Conservation (phyloP, 1,284 basidiomycete species). For the Tetrapyrgos nigripes region DNA sequence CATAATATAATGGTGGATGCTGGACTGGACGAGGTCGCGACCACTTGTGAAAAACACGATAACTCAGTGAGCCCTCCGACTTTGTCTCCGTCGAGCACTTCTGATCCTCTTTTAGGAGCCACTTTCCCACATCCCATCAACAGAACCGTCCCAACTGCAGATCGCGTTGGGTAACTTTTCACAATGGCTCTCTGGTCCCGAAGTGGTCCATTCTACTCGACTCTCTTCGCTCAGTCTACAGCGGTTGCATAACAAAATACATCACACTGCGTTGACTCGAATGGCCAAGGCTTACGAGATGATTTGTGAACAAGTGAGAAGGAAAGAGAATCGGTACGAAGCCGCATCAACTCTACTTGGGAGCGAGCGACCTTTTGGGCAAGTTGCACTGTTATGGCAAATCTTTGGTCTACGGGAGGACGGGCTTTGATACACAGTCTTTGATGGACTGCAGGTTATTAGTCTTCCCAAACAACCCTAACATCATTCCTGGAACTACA, state of each 20-base stretch:
- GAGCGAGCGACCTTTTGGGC: slow-evolving; percentile 83
- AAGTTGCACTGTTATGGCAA: slow-evolving; percentile 72
- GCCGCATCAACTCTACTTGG: slow-evolving; percentile 87
- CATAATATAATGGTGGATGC: slow-evolving; percentile 74
- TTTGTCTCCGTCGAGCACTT: slow-evolving; percentile 1
- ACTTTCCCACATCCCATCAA: slow-evolving; percentile 66
- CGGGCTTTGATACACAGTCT: neutral
- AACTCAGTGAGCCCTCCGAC: slow-evolving; percentile 53
- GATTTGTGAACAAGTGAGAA: slow-evolving; percentile 78
- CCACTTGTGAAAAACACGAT: slow-evolving; percentile 60
- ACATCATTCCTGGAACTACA: no score
- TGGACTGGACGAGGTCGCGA: slow-evolving; percentile 72
- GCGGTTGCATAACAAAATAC: slow-evolving; percentile 71
- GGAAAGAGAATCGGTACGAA: slow-evolving; percentile 83
- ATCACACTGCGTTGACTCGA: slow-evolving; percentile 73
- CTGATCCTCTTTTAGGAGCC: slow-evolving; percentile 58
- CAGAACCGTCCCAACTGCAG: slow-evolving; percentile 62
- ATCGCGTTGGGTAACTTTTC: slow-evolving; percentile 65
- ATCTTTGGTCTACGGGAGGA: slow-evolving; percentile 72
- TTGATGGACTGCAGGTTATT: no score
- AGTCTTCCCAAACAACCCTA: no score
- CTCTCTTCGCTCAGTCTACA: slow-evolving; percentile 77
- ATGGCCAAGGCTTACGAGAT: slow-evolving; percentile 73
- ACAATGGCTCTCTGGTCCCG: slow-evolving; percentile 69
- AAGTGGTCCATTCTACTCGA: slow-evolving; percentile 80